A percentile compares a stretch with the other conserved stretches of the same genome.
These are phyloP conservation scores for Helotiales sp. DNA, from an alignment of 2,329 filamentous ascomycete species.

Conservation along the genomic window DNA sequence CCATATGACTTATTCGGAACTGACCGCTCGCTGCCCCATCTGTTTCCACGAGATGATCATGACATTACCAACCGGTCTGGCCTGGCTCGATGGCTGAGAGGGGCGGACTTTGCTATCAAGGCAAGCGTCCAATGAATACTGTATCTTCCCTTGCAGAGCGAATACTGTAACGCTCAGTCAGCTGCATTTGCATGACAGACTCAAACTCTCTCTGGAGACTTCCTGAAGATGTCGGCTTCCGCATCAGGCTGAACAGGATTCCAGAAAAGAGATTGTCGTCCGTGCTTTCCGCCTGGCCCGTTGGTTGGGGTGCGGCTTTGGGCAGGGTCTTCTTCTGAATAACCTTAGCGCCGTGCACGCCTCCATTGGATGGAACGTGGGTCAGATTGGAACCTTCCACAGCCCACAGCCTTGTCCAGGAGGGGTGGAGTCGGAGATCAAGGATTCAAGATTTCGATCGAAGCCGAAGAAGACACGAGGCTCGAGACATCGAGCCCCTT, in stretches of 20 bases:
- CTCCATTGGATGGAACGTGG: conserved; percentile 18
- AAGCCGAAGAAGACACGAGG: conserved; percentile 20
- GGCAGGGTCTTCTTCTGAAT: not conserved
- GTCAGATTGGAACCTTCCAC: conserved; percentile 3
- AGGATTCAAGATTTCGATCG: conserved; percentile 11
- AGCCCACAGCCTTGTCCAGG: conserved; percentile 13
- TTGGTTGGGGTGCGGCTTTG: conserved; percentile 9
- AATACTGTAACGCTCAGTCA: conserved; percentile 17
- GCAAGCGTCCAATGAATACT: not conserved
- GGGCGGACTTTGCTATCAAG: not conserved
- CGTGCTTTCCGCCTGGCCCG: conserved; percentile 20
- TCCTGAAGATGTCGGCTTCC: not conserved
- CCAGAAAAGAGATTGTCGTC: conserved; percentile 21
- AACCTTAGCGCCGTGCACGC: not conserved
- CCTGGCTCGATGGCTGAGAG: conserved; percentile 6
- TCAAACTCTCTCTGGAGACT: not conserved
- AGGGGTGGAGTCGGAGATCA: conserved; percentile 2
- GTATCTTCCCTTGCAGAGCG: conserved; percentile 10
- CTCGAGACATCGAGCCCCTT: conserved; percentile 16
- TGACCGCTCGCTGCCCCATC: conserved; percentile 9
- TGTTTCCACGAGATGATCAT: not conserved
- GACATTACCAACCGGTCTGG: conserved; percentile 1
- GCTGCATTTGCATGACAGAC: conserved; percentile 12
- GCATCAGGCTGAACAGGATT: conserved; percentile 21
- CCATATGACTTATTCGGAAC: conserved; percentile 13